Conservation (phyloP, 495 filamentous ascomycete genomes). For the Daldinia childiae region DNA sequence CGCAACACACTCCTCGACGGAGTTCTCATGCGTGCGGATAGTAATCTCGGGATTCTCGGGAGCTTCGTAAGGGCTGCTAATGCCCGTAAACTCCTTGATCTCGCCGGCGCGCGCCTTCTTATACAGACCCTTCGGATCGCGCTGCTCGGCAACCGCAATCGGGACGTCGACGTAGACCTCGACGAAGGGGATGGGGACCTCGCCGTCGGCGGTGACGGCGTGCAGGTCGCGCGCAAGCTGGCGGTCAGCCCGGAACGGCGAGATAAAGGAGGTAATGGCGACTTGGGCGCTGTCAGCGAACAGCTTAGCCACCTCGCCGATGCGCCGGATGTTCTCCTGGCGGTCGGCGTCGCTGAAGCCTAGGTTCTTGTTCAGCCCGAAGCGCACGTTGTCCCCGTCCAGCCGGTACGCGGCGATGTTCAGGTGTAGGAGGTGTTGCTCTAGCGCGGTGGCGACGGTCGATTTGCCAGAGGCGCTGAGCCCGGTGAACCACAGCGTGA, state of each 20-base stretch:
- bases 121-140: slow-evolving; percentile 97
- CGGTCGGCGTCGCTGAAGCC: slow-evolving; percentile 93
- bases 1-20: slow-evolving; percentile 84
- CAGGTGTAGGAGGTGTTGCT: slow-evolving; percentile 90
- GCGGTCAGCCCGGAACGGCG: slow-evolving; percentile 87
- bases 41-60: slow-evolving; percentile 87
- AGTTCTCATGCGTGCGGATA: slow-evolving; percentile 77
- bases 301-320: slow-evolving; percentile 95
- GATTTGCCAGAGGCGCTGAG: slow-evolving; percentile 96
- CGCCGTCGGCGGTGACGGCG: slow-evolving; percentile 39
- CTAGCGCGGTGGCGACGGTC: slow-evolving; percentile 92
- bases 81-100: slow-evolving; percentile 97
- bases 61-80: slow-evolving; percentile 92
- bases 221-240: slow-evolving; percentile 83
- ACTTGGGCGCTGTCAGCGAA: slow-evolving; percentile 91
- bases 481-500: slow-evolving; percentile 98
- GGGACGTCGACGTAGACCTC: slow-evolving; percentile 92
- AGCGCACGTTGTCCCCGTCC: slow-evolving; percentile 98
- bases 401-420: slow-evolving; percentile 87
- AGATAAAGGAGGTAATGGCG: slow-evolving; percentile 96
- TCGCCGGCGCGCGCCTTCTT: slow-evolving; percentile 93
- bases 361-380: slow-evolving; percentile 96
- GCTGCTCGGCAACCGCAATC: slow-evolving; percentile 87
- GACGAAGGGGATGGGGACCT: slow-evolving; percentile 81
- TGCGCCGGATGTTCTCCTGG: slow-evolving; percentile 96